Evolutionary conservation across 108 stramenopile species (phyloP).

Genomic region (Cylindrotheca fusiformis): DNA sequence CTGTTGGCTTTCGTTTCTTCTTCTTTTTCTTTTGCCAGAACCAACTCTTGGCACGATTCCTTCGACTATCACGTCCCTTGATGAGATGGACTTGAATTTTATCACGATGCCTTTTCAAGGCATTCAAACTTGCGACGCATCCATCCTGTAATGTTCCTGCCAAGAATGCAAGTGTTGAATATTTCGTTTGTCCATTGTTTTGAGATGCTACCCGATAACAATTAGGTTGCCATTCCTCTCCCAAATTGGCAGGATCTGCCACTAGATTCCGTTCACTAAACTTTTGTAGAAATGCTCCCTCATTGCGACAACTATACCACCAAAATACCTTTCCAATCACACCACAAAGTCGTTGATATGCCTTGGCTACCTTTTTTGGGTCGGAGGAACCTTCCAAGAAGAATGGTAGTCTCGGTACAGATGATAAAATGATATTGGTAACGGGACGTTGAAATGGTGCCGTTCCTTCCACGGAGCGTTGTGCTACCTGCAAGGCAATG

Average conservation of each 20-base stretch:
- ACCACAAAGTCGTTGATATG: slow-evolving; percentile 48
- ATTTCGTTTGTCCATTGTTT: slow-evolving; percentile 30
- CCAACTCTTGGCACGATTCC: slow-evolving; percentile 50
- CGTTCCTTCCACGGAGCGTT: slow-evolving; percentile 11
- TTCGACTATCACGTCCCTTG: slow-evolving; percentile 39
- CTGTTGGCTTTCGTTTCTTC: slow-evolving; percentile 13
- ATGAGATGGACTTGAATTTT: slow-evolving; percentile 42
- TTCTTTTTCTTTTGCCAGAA: slow-evolving; percentile 54
- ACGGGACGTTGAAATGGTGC: slow-evolving; percentile 1
- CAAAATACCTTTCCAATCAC: slow-evolving; percentile 49
- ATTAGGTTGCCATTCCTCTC: slow-evolving; percentile 45
- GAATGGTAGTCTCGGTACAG: slow-evolving; percentile 44
- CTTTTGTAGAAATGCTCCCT: slow-evolving; percentile 45
- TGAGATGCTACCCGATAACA: slow-evolving; percentile 33
- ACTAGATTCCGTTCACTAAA: slow-evolving; percentile 58
- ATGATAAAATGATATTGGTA: slow-evolving; percentile 46
- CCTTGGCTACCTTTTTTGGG: slow-evolving; percentile 37
- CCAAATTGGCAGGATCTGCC: slow-evolving; percentile 42
- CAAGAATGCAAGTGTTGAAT: slow-evolving; percentile 64
- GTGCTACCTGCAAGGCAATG: slow-evolving; percentile 49
- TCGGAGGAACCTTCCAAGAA: slow-evolving; percentile 37
- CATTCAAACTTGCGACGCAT: slow-evolving; percentile 34
- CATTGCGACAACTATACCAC: slow-evolving; percentile 52
- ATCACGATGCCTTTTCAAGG: slow-evolving; percentile 10
- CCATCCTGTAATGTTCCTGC: slow-evolving; percentile 62